Percentiles rank a stretch among this genome's conserved stretches.
Conservation (phyloP, 2,329 filamentous ascomycete genomes). For the Trichocomaceae sp. region DNA sequence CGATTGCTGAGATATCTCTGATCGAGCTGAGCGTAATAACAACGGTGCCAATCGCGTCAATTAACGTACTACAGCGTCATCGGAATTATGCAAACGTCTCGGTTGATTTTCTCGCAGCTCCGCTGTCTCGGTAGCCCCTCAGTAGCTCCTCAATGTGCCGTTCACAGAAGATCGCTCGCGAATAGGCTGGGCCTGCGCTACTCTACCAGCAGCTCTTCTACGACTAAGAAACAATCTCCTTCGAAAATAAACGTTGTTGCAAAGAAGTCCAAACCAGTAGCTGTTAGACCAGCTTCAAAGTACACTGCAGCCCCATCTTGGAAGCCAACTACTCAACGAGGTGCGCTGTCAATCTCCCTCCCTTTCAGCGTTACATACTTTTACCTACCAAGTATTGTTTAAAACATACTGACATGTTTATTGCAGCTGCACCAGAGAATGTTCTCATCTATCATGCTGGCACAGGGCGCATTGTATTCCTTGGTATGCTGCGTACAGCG, state of each 20-base stretch:
- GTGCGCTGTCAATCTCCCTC: conserved; percentile 16
- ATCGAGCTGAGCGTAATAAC: neutral
- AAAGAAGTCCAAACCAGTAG: conserved; percentile 1
- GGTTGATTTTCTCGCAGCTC: conserved; percentile 1
- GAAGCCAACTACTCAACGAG: conserved; percentile 24
- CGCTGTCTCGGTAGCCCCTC: conserved; percentile 2
- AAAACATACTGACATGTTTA: conserved; percentile 2
- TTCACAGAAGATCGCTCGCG: neutral
- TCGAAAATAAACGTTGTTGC: neutral
- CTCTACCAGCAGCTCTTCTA: conserved; percentile 5
- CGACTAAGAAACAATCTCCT: neutral
- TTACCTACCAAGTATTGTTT: neutral
- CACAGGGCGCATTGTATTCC: conserved; percentile 57
- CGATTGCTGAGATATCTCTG: neutral
- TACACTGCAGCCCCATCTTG: conserved; percentile 7
- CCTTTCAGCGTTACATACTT: neutral
- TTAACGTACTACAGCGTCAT: neutral
- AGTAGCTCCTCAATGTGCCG: neutral
- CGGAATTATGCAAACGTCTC: neutral
- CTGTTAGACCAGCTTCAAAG: neutral
- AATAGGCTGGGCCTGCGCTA: neutral
- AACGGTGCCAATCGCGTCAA: neutral
- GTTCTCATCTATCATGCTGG: conserved; percentile 72
- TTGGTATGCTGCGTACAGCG: conserved; percentile 65
- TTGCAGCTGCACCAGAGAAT: conserved; percentile 31